A percentile compares a stretch with the other conserved stretches of the same genome.
These are phyloP conservation scores for Vigna angularis DNA, from an alignment of 306 rosid genomes.

Conservation along the genomic window DNA sequence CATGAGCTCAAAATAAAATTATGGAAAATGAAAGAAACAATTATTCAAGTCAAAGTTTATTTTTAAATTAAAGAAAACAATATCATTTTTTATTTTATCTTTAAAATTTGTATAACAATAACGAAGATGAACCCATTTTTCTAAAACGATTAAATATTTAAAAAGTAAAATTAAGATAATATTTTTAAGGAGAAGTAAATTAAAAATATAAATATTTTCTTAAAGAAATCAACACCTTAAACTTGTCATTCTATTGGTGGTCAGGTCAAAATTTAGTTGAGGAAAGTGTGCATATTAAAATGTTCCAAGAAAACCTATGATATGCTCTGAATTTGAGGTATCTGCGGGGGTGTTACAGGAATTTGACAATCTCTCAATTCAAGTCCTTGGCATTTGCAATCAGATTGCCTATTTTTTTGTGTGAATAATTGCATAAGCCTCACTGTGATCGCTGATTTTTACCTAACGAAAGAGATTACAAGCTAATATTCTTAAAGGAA, in stretches of 20 bases:
- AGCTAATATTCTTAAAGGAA: slow-evolving; percentile 39
- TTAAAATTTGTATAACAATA: not conserved
- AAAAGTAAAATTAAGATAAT: not conserved
- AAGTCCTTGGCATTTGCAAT: slow-evolving; percentile 48
- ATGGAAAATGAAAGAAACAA: not conserved
- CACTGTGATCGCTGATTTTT: slow-evolving; percentile 48
- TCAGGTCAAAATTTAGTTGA: slow-evolving; percentile 32
- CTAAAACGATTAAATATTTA: not conserved
- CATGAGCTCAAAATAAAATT: not conserved
- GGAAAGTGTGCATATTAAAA: slow-evolving; percentile 29
- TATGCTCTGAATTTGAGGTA: slow-evolving; percentile 47
- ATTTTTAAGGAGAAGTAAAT: not conserved
- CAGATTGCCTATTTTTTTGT: slow-evolving; percentile 26
- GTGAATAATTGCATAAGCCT: slow-evolving; percentile 29
- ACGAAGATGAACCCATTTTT: not conserved
- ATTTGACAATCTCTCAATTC: slow-evolving; percentile 48
- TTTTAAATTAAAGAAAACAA: not conserved
- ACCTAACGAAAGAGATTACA: slow-evolving; percentile 51
- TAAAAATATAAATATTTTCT: not conserved
- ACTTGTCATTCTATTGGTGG: slow-evolving; percentile 40
- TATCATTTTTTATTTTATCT: not conserved
- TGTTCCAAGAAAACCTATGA: slow-evolving; percentile 16
- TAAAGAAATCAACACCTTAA: slow-evolving; percentile 27
- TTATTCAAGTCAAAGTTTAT: not conserved
- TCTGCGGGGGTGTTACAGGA: slow-evolving; percentile 41